Percentiles rank a stretch among this genome's conserved stretches.
phyloP scores from a whole-genome alignment of 306 rosid genomes.

The Dalbergia cultrata region DNA sequence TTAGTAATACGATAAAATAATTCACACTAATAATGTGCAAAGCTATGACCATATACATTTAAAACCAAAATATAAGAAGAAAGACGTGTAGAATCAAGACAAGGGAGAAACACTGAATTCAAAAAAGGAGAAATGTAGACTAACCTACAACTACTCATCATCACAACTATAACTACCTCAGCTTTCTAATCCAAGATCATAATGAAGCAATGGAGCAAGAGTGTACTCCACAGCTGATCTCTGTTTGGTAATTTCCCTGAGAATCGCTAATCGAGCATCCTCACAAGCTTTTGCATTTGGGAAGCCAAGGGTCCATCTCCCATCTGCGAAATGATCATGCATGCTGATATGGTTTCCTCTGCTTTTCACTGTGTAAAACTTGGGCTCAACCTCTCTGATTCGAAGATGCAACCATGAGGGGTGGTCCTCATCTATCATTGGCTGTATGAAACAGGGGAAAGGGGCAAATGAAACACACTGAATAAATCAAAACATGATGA shows the following conservation, averaged over 20 bases:
- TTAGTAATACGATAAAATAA: constrained; percentile 23
- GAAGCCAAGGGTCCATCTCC: constrained; percentile 90
- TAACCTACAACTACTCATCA: constrained; percentile 38
- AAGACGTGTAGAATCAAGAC: constrained; percentile 4
- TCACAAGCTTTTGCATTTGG: constrained; percentile 68
- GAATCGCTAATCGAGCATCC: constrained; percentile 63
- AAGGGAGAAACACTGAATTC: not conserved
- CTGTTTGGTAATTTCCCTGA: constrained; percentile 70
- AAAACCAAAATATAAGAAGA: constrained; percentile 29
- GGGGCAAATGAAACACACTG: not conserved
- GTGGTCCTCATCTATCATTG: constrained; percentile 67
- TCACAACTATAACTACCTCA: constrained; percentile 46
- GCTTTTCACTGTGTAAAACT: constrained; percentile 49
- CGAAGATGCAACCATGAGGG: constrained; percentile 84
- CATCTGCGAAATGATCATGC: constrained; percentile 63
- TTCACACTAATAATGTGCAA: constrained; percentile 33
- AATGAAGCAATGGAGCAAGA: constrained; percentile 70
- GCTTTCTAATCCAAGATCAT: constrained; percentile 52
- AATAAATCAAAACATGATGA: constrained; percentile 17
- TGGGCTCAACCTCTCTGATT: constrained; percentile 75
- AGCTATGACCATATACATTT: constrained; percentile 15
- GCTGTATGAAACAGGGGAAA: constrained; percentile 61
- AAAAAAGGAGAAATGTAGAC: constrained; percentile 20
- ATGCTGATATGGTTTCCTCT: constrained; percentile 49
- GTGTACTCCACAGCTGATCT: constrained; percentile 68